Conservation (phyloP, 208 protist genomes). For the Acanthamoeba culbertsoni region DNA sequence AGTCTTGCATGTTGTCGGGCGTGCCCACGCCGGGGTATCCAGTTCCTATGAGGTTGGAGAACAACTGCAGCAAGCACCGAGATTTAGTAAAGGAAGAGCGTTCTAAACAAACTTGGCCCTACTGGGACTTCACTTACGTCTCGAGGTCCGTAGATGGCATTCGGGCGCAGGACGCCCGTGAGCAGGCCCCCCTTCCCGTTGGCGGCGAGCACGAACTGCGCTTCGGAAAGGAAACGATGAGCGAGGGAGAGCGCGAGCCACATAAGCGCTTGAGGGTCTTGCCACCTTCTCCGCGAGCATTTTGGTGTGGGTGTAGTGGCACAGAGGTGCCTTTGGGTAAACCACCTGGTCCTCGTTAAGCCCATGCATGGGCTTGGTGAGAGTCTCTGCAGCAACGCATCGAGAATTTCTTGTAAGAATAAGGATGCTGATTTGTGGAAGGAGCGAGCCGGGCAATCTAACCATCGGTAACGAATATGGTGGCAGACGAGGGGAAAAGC, state of each 20-base stretch:
- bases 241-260: not conserved
- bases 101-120: not conserved
- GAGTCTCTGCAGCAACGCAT: too few relatives aligned
- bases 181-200: not conserved
- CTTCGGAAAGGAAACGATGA: not conserved
- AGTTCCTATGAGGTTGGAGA: not conserved
- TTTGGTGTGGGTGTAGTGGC: not conserved
- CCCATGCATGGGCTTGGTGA: too few relatives aligned
- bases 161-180: not conserved
- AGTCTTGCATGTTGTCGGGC: not conserved
- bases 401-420: too few relatives aligned
- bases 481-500: not conserved
- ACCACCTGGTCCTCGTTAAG: not conserved
- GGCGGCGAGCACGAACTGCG: not conserved
- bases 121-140: not conserved
- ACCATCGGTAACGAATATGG: not conserved
- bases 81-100: too few relatives aligned
- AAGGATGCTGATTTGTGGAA: too few relatives aligned
- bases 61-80: not conserved
- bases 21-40: not conserved
- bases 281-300: not conserved
- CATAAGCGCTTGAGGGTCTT: not conserved
- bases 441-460: too few relatives aligned
- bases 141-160: not conserved
- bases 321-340: not conserved